Evolutionary conservation across 345 rosid species (phyloP).

Genomic region (Boechera stricta): DNA sequence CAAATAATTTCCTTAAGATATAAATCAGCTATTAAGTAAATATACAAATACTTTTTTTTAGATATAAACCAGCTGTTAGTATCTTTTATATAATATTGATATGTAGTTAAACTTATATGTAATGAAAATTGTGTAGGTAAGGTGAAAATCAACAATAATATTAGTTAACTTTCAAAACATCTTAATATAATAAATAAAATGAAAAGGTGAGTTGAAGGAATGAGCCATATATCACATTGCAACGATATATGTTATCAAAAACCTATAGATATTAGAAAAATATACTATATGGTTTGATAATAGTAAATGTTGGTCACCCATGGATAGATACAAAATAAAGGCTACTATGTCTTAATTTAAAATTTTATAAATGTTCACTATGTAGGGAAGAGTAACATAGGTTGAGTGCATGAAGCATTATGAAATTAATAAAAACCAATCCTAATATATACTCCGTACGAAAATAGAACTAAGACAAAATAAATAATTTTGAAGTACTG

Average conservation of each 20-base stretch:
- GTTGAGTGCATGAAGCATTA: background rate
- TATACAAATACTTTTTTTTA: too few relatives aligned
- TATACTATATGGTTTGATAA: background rate
- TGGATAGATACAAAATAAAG: background rate
- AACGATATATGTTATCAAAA: background rate
- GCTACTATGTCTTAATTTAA: background rate
- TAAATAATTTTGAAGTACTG: background rate
- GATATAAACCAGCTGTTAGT: too few relatives aligned
- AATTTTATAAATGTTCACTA: too few relatives aligned
- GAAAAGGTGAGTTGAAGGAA: background rate
- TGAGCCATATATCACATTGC: background rate
- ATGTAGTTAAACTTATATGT: background rate
- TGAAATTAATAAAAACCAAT: background rate
- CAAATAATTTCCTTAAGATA: too few relatives aligned
- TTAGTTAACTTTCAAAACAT: background rate
- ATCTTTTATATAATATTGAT: too few relatives aligned
- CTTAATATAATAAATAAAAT: background rate
- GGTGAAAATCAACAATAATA: background rate
- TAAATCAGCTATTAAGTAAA: too few relatives aligned
- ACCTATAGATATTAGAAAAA: background rate
- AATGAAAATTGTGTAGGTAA: background rate
- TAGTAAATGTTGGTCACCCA: background rate
- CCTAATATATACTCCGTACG: background rate
- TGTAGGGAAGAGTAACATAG: background rate
- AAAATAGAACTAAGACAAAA: background rate